Evolutionary conservation across 441 rosid species (phyloP).

Genomic region (Breynia disticha): DNA sequence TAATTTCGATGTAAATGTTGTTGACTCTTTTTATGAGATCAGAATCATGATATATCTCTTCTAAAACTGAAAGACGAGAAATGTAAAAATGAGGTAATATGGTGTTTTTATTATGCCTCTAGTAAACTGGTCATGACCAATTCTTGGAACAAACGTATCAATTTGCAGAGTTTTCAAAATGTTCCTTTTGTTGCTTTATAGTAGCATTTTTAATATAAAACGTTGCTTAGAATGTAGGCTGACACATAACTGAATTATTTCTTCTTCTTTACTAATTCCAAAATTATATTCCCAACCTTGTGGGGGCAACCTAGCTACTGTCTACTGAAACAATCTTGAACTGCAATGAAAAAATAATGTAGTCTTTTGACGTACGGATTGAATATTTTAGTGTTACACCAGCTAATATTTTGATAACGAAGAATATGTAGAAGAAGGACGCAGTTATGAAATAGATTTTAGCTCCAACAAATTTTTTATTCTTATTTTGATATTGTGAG

Average conservation of each 20-base stretch:
- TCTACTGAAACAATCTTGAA: neutral
- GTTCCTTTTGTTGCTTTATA: slow-evolving; percentile 2
- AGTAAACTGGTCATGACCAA: neutral
- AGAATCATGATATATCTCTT: no score
- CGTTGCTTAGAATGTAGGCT: slow-evolving; percentile 6
- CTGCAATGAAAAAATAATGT: neutral
- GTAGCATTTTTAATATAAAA: slow-evolving; percentile 11
- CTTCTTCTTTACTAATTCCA: slow-evolving; percentile 8
- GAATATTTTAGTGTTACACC: no score
- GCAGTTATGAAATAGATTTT: no score
- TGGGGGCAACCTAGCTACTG: no score
- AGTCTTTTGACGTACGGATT: no score
- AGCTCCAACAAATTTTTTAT: no score
- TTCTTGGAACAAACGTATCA: no score
- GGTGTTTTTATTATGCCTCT: slow-evolving; percentile 1
- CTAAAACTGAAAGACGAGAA: neutral
- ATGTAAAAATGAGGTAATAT: slow-evolving; percentile 2
- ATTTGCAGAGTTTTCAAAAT: neutral
- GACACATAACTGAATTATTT: slow-evolving; percentile 10
- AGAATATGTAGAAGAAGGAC: no score
- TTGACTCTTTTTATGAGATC: no score
- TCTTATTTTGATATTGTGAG: no score
- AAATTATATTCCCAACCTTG: neutral
- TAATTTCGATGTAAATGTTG: no score
- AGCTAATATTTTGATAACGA: no score